Percentiles rank a stretch among this genome's conserved stretches.
Evolutionary conservation across 1,284 basidiomycete species (phyloP).

Genomic region (Leccinum fuscescens): DNA sequence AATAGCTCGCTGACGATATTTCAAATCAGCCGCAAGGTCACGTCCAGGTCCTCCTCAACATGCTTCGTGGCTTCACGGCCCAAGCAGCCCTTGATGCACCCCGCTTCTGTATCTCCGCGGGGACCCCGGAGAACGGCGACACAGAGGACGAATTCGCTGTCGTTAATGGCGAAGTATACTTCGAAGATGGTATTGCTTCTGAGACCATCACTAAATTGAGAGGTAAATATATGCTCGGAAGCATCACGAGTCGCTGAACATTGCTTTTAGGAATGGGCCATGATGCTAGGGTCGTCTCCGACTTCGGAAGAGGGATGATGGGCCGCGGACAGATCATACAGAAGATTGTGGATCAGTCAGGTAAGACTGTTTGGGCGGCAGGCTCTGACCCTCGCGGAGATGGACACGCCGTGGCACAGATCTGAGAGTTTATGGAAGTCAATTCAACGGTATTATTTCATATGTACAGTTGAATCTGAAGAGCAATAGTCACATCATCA

Average conservation of each 20-base stretch:
- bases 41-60: slow-evolving; percentile 90
- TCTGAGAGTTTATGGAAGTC: slow-evolving; percentile 41
- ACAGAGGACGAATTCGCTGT: slow-evolving; percentile 55
- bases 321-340: slow-evolving; percentile 96
- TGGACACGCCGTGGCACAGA: slow-evolving; percentile 86
- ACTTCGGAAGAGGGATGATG: slow-evolving; percentile 67
- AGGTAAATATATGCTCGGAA: slow-evolving; percentile 41
- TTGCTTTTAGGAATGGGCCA: slow-evolving; percentile 77
- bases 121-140: slow-evolving; percentile 64
- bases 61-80: slow-evolving; percentile 80
- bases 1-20: background rate
- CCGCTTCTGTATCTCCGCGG: slow-evolving; percentile 92
- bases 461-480: background rate
- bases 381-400: slow-evolving; percentile 87
- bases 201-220: slow-evolving; percentile 60
- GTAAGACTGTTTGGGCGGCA: slow-evolving; percentile 79
- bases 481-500: slow-evolving; percentile 51
- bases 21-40: slow-evolving; percentile 79
- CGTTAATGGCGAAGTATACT: slow-evolving; percentile 80
- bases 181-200: slow-evolving; percentile 80
- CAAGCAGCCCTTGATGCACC: slow-evolving; percentile 91
- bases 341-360: slow-evolving; percentile 63
- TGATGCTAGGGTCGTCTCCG: slow-evolving; percentile 61
- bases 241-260: slow-evolving; percentile 7
- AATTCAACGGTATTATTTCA: slow-evolving; percentile 6